A percentile compares a stretch with the other conserved stretches of the same genome.
These are phyloP conservation scores for Trametes villosa DNA, from an alignment of 768 basidiomycete species.

Conservation along the genomic window DNA sequence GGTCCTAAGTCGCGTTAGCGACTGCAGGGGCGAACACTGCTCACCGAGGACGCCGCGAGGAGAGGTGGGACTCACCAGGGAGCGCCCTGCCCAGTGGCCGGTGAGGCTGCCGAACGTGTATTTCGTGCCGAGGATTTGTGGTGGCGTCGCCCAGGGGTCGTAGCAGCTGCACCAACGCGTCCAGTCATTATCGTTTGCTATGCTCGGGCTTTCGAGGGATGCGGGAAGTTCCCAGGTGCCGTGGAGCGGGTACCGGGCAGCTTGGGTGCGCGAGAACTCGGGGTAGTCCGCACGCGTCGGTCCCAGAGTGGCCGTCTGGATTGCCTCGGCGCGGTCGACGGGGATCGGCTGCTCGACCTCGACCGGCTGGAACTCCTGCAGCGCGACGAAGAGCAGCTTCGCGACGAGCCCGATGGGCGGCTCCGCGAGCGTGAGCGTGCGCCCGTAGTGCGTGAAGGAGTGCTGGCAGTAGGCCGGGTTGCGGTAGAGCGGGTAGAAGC, in stretches of 20 bases:
- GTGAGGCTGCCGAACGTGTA: constrained; percentile 56
- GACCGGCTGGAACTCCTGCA: constrained; percentile 49
- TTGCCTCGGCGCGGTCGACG: constrained; percentile 35
- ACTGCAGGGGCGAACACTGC: too few relatives aligned
- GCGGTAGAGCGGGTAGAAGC: constrained; percentile 53
- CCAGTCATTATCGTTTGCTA: constrained; percentile 61
- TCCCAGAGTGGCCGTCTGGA: constrained; percentile 31
- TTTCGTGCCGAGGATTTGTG: constrained; percentile 33
- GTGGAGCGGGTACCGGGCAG: constrained; percentile 35
- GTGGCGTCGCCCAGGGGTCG: constrained; percentile 38
- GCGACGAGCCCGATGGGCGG: constrained; percentile 62
- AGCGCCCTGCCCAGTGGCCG: constrained; percentile 66
- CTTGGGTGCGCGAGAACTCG: constrained; percentile 49
- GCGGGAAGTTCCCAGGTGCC: constrained; percentile 32
- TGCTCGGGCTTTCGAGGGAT: constrained; percentile 39
- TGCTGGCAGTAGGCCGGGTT: constrained; percentile 20
- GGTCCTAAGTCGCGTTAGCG: constrained; percentile 9
- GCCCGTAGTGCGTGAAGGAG: constrained; percentile 26
- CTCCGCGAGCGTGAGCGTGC: constrained; percentile 28
- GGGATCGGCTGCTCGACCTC: constrained; percentile 26
- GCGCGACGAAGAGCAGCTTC: constrained; percentile 64
- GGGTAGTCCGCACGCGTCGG: constrained; percentile 63
- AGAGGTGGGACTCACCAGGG: constrained; percentile 51
- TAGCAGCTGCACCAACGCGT: constrained; percentile 53
- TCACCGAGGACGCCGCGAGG: background rate